Percentiles rank a stretch among this genome's conserved stretches.
phyloP scores from a whole-genome alignment of 78 protist species.

The Protostelium mycophagum region DNA sequence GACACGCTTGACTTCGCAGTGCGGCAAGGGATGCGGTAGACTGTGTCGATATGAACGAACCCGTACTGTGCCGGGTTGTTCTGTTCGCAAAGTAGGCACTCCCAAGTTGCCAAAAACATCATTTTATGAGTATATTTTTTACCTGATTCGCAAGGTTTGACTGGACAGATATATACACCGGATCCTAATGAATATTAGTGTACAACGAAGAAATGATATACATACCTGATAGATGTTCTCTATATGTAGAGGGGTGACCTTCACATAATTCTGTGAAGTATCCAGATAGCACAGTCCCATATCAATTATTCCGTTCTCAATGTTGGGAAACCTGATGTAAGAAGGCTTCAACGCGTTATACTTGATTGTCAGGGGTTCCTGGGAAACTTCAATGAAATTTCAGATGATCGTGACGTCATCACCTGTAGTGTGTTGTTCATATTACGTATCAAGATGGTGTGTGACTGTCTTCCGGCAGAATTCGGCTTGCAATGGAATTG shows the following conservation, averaged over 20 bases:
- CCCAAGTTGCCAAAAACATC: too few species aligned
- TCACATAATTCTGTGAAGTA: neutral
- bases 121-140: too few species aligned
- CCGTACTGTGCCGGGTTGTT: too few species aligned
- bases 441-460: neutral
- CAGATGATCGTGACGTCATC: neutral
- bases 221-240: neutral
- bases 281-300: neutral
- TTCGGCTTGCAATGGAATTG: neutral
- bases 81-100: too few species aligned
- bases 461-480: neutral
- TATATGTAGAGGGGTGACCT: neutral
- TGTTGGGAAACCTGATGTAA: neutral
- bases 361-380: neutral
- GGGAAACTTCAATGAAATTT: neutral
- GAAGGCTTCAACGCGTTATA: neutral
- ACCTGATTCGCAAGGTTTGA: constrained; percentile 25
- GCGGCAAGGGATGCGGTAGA: too few species aligned
- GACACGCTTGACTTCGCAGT: too few species aligned
- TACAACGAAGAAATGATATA: too few species aligned
- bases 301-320: neutral
- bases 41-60: too few species aligned
- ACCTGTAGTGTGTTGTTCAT: neutral
- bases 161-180: constrained; percentile 39
- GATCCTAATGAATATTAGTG: too few species aligned